These are phyloP conservation scores for Penicillium goetzii DNA, from an alignment of 495 filamentous ascomycete species.

Conservation along the genomic window DNA sequence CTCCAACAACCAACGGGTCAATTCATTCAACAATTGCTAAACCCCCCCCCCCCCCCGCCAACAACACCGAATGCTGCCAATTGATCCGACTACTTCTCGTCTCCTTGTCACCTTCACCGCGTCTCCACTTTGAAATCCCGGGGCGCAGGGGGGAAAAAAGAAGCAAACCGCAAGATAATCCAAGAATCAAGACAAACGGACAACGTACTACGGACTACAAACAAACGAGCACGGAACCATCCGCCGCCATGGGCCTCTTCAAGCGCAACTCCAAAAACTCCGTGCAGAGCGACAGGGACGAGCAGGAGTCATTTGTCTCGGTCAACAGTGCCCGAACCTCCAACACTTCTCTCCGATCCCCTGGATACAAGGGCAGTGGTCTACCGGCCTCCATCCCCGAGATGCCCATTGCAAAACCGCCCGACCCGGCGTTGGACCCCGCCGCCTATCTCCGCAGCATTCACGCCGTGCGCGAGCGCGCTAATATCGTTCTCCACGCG, in stretches of 20 bases:
- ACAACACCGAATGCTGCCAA: not conserved
- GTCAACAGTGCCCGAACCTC: slow-evolving; percentile 55
- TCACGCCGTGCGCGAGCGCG: slow-evolving; percentile 82
- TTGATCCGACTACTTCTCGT: not conserved
- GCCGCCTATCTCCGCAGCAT: slow-evolving; percentile 92
- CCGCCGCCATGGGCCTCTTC: slow-evolving; percentile 63
- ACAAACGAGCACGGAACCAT: not conserved
- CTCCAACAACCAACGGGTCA: not conserved
- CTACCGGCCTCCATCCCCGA: slow-evolving; percentile 58
- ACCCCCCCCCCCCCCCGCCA: not conserved
- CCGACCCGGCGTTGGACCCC: slow-evolving; percentile 89
- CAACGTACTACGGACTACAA: not conserved
- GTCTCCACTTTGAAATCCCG: slow-evolving; percentile 6
- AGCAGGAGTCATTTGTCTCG: slow-evolving; percentile 50
- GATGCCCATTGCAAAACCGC: slow-evolving; percentile 78
- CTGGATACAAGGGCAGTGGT: slow-evolving; percentile 47
- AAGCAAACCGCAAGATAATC: not conserved
- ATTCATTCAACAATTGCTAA: not conserved
- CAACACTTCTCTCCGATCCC: slow-evolving; percentile 60
- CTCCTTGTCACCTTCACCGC: not conserved
- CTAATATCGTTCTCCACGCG: slow-evolving; percentile 70
- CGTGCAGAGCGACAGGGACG: slow-evolving; percentile 52
- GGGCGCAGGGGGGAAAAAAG: not conserved
- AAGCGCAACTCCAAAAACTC: slow-evolving; percentile 62
- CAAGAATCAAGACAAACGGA: not conserved